Percentiles rank a stretch among this genome's conserved stretches.
phyloP scores from a whole-genome alignment of 805 yeast genomes.

The Novakomyces olei region DNA sequence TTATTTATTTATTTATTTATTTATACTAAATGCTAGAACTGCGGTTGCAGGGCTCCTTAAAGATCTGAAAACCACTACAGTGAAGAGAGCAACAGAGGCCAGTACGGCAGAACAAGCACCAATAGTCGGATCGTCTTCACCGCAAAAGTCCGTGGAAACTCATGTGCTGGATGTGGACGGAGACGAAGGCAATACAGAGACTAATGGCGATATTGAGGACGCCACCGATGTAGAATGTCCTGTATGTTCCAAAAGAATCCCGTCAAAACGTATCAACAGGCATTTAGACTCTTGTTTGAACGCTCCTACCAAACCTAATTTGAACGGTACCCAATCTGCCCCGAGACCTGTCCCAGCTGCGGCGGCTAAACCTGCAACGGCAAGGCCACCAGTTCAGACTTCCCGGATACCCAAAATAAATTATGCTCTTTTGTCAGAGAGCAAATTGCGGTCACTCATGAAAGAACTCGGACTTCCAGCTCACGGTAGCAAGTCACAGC shows the following conservation, averaged over 20 bases:
- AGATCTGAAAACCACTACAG: no score
- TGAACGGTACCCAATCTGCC: not conserved
- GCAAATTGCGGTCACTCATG: slow-evolving; percentile 41
- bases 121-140: no score
- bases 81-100: no score
- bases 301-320: not conserved
- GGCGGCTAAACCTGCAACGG: not conserved
- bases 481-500: slow-evolving; percentile 36
- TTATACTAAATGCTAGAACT: no score
- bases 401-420: slow-evolving; percentile 35
- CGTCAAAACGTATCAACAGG: not conserved
- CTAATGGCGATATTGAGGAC: no score
- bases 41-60: no score
- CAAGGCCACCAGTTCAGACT: slow-evolving; percentile 15
- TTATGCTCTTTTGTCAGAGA: slow-evolving; percentile 33
- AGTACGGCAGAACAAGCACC: no score
- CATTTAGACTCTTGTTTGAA: slow-evolving; percentile 1
- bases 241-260: not conserved
- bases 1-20: no score
- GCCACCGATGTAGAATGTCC: no score
- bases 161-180: no score
- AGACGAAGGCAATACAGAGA: no score
- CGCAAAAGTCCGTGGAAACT: no score
- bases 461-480: slow-evolving; percentile 32
- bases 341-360: not conserved